phyloP scores from a whole-genome alignment of 2,329 filamentous ascomycete species.

The Xylaria sp. region DNA sequence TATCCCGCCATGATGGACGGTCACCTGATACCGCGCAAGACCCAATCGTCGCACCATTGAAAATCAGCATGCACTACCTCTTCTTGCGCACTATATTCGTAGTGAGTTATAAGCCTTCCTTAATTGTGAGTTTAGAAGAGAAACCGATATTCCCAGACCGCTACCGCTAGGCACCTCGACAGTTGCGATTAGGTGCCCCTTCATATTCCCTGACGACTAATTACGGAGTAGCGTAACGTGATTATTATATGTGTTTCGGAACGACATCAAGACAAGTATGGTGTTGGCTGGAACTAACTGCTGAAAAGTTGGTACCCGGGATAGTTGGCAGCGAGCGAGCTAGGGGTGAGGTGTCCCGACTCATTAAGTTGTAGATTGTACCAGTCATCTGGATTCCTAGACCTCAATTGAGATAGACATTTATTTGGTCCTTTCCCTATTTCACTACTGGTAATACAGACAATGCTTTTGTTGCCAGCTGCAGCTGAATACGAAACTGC shows the following conservation, averaged over 20 bases:
- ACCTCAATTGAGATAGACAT: neutral
- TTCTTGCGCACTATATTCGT: neutral
- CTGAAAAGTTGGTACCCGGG: slow-evolving; percentile 19
- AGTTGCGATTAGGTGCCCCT: slow-evolving; percentile 63
- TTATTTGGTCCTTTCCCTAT: neutral
- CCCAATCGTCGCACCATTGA: neutral
- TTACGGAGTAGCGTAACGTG: slow-evolving; percentile 25
- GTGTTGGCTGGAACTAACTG: slow-evolving; percentile 19
- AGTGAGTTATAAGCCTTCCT: neutral
- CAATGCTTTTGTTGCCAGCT: neutral
- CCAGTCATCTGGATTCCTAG: neutral
- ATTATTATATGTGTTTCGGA: slow-evolving; percentile 26
- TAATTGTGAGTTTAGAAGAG: neutral
- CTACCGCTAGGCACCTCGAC: slow-evolving; percentile 63
- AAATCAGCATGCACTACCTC: slow-evolving; percentile 1
- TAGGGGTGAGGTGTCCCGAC: slow-evolving; percentile 26
- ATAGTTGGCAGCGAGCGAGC: slow-evolving; percentile 29
- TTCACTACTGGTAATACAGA: neutral
- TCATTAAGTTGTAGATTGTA: slow-evolving; percentile 23
- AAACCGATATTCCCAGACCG: slow-evolving; percentile 60
- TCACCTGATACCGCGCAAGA: neutral
- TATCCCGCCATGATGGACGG: neutral
- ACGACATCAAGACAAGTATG: slow-evolving; percentile 33
- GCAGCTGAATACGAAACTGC: neutral
- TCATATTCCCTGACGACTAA: slow-evolving; percentile 50